Evolutionary conservation across 2,329 filamentous ascomycete genomes (phyloP).

Genomic region (Colletotrichum eleusines): DNA sequence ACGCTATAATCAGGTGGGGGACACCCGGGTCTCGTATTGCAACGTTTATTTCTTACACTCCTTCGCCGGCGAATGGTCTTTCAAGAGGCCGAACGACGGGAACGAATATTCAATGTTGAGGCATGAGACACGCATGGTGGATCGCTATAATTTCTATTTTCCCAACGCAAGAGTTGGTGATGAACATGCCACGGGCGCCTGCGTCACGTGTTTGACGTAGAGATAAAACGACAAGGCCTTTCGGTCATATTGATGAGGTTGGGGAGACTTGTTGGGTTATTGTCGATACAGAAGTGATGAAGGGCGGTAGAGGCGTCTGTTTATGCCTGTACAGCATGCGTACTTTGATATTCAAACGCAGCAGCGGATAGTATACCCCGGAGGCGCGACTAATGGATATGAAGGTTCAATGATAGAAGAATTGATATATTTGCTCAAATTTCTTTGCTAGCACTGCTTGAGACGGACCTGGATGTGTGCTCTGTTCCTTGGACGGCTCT

Average conservation of each 20-base stretch:
- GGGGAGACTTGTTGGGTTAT: conserved; percentile 41
- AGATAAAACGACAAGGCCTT: not conserved
- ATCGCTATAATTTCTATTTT: conserved; percentile 17
- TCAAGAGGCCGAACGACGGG: not conserved
- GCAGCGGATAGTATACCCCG: conserved; percentile 53
- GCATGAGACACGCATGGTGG: conserved; percentile 44
- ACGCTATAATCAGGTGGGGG: not conserved
- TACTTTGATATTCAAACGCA: conserved; percentile 47
- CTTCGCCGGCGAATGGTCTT: conserved; percentile 12
- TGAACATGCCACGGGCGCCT: not conserved
- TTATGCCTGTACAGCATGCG: conserved; percentile 47
- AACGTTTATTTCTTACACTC: conserved; percentile 2
- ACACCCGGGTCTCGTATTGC: not conserved
- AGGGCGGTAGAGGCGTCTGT: conserved; percentile 32
- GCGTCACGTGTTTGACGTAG: not conserved
- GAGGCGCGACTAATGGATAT: conserved; percentile 51
- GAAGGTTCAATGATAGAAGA: conserved; percentile 38
- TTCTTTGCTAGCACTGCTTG: not conserved
- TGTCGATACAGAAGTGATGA: conserved; percentile 43
- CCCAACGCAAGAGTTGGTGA: conserved; percentile 3
- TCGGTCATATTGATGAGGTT: conserved; percentile 10
- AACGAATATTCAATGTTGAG: conserved; percentile 22
- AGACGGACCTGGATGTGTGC: not conserved
- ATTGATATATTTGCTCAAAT: not conserved
- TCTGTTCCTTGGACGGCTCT: not conserved